Conservation (phyloP, 2,329 filamentous ascomycete genomes). For the Hypoxylon sp. region DNA sequence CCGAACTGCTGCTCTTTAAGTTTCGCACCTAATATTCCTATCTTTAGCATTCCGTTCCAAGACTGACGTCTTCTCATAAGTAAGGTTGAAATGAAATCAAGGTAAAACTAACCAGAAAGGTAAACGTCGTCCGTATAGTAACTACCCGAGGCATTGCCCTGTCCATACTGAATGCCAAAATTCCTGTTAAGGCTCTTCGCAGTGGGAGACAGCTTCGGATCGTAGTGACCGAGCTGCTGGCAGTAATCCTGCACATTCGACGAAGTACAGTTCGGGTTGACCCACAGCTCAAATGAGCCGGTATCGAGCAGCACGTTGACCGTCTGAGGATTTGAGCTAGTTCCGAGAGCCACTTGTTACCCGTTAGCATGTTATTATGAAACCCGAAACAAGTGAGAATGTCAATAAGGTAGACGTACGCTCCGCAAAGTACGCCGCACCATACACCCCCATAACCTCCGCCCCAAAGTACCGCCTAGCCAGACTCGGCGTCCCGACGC, state of each 20-base stretch:
- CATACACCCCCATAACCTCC: constrained; percentile 51
- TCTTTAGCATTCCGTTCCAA: neutral
- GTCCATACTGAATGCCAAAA: constrained; percentile 59
- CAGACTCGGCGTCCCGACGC: constrained; percentile 50
- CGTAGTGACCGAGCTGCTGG: constrained; percentile 60
- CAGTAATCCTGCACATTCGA: constrained; percentile 58
- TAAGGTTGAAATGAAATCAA: neutral
- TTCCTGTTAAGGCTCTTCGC: constrained; percentile 57
- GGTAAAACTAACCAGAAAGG: constrained; percentile 58
- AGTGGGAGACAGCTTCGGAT: constrained; percentile 59
- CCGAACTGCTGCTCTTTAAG: constrained; percentile 67
- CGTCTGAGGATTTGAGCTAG: constrained; percentile 56
- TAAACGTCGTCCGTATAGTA: constrained; percentile 65
- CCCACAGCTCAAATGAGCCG: constrained; percentile 70
- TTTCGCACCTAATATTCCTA: constrained; percentile 51
- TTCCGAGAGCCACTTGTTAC: constrained; percentile 61
- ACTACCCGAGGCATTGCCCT: constrained; percentile 59
- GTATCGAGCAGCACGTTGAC: constrained; percentile 66
- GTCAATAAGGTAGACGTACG: constrained; percentile 39
- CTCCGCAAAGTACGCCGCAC: constrained; percentile 54
- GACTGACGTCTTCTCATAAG: neutral
- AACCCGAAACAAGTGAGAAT: neutral
- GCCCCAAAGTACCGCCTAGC: constrained; percentile 50
- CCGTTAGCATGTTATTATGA: constrained; percentile 23
- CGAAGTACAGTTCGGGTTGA: constrained; percentile 65